Conservation (phyloP, 1,284 basidiomycete species). For the Peniophora sp. region DNA sequence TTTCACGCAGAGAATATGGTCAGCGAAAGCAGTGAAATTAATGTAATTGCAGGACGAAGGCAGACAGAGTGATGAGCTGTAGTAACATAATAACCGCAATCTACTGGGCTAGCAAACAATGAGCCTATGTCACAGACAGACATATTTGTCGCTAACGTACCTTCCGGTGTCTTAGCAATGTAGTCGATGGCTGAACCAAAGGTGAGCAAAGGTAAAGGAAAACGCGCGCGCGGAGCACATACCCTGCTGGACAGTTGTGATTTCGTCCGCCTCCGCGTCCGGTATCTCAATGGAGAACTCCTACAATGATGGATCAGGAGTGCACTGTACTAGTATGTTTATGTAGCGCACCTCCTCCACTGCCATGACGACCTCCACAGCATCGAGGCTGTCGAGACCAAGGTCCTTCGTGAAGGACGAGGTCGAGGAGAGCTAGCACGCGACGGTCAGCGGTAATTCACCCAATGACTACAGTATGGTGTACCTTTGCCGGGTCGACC, state of each 20-base stretch:
- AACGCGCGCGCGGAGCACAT: constrained; percentile 19
- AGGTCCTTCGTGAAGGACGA: constrained; percentile 86
- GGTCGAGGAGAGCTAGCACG: constrained; percentile 58
- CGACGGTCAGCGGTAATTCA: constrained; percentile 3
- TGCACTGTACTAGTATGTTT: constrained; percentile 2
- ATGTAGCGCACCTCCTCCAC: constrained; percentile 82
- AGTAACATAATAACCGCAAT: too few species aligned
- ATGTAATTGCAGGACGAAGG: too few species aligned
- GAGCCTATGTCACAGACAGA: background rate
- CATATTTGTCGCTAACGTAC: constrained; percentile 29
- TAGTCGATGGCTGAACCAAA: constrained; percentile 82
- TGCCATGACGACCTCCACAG: constrained; percentile 99
- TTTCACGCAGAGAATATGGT: too few species aligned
- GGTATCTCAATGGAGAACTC: constrained; percentile 92
- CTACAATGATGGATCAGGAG: constrained; percentile 27
- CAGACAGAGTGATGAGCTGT: too few species aligned
- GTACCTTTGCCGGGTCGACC: constrained; percentile 80
- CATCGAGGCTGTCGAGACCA: constrained; percentile 93
- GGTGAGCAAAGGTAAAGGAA: constrained; percentile 1
- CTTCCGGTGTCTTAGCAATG: constrained; percentile 91
- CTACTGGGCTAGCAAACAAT: constrained; percentile 17
- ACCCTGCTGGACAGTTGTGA: constrained; percentile 93
- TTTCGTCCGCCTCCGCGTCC: constrained; percentile 97
- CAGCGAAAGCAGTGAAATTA: too few species aligned
- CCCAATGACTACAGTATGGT: constrained; percentile 11